Percentiles rank a stretch among this genome's conserved stretches.
phyloP scores from a whole-genome alignment of 2,329 filamentous ascomycete species.

The Hyphodiscus sp. region DNA sequence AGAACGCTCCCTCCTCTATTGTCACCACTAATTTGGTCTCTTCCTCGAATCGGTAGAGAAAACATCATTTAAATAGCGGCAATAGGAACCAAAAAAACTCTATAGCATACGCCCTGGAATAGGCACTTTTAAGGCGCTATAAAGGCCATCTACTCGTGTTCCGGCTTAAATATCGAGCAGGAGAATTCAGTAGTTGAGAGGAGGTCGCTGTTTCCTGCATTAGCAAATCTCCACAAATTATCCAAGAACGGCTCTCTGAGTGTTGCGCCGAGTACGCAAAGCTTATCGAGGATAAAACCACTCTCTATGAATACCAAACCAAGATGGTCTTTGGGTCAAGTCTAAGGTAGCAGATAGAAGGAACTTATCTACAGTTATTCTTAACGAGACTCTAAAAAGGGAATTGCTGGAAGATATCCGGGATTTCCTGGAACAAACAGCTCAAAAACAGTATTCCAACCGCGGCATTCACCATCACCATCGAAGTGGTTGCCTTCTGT shows the following conservation, averaged over 20 bases:
- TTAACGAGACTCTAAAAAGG: constrained; percentile 51
- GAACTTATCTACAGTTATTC: constrained; percentile 48
- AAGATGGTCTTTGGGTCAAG: constrained; percentile 4
- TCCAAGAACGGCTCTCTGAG: constrained; percentile 47
- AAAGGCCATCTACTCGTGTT: constrained; percentile 50
- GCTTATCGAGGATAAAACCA: constrained; percentile 50
- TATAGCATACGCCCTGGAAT: constrained; percentile 55
- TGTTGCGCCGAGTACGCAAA: constrained; percentile 51
- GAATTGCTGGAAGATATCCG: constrained; percentile 51
- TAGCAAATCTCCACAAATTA: constrained; percentile 49
- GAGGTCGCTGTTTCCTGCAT: constrained; percentile 54
- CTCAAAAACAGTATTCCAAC: constrained; percentile 68
- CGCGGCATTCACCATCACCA: constrained; percentile 82
- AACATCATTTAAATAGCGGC: constrained; percentile 4
- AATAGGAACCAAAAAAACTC: constrained; percentile 12
- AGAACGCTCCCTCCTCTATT: constrained; percentile 51
- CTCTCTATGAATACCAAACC: constrained; percentile 28
- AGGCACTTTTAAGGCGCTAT: constrained; percentile 53
- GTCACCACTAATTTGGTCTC: constrained; percentile 42
- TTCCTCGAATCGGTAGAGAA: constrained; percentile 7
- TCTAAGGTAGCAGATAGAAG: constrained; percentile 5
- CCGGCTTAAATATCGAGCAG: constrained; percentile 37
- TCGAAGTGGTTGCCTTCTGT: constrained; percentile 71
- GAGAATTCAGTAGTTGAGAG: constrained; percentile 43
- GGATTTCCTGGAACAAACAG: constrained; percentile 54